These are phyloP conservation scores for Talaromyces proteolyticus DNA, from an alignment of 495 filamentous ascomycete genomes.

Conservation along the genomic window DNA sequence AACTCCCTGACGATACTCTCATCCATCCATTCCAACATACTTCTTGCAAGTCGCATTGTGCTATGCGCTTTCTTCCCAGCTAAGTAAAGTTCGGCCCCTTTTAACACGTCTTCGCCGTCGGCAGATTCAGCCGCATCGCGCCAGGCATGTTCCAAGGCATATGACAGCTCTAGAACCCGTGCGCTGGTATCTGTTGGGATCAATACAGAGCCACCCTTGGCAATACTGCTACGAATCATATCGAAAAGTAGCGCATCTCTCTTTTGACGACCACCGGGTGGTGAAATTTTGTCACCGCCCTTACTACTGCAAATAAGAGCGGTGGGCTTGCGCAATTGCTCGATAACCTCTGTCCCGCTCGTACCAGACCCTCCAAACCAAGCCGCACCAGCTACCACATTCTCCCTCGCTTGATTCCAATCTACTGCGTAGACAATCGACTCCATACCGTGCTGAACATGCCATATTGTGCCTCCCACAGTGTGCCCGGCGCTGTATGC, in stretches of 20 bases:
- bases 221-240: constrained; percentile 69
- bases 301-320: constrained; percentile 86
- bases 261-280: constrained; percentile 66
- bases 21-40: constrained; percentile 99
- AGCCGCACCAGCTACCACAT: constrained; percentile 85
- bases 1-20: constrained; percentile 87
- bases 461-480: constrained; percentile 96
- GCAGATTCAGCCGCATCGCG: constrained; percentile 51
- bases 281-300: constrained; percentile 66
- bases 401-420: constrained; percentile 94
- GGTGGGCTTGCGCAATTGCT: constrained; percentile 86
- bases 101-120: constrained; percentile 49
- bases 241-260: constrained; percentile 81
- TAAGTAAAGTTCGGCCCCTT: constrained; percentile 68
- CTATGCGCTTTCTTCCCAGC: constrained; percentile 74
- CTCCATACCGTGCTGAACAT: constrained; percentile 94
- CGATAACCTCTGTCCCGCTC: constrained; percentile 84
- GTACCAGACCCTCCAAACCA: constrained; percentile 82
- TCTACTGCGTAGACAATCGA: constrained; percentile 97
- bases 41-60: constrained; percentile 81
- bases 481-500: constrained; percentile 97
- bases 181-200: constrained; percentile 95
- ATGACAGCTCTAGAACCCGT: constrained; percentile 86
- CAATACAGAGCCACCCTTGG: constrained; percentile 83
- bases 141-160: constrained; percentile 90